These are phyloP conservation scores for Radiomyces spectabilis DNA, from an alignment of 192 early-diverging fungal species.

Conservation along the genomic window DNA sequence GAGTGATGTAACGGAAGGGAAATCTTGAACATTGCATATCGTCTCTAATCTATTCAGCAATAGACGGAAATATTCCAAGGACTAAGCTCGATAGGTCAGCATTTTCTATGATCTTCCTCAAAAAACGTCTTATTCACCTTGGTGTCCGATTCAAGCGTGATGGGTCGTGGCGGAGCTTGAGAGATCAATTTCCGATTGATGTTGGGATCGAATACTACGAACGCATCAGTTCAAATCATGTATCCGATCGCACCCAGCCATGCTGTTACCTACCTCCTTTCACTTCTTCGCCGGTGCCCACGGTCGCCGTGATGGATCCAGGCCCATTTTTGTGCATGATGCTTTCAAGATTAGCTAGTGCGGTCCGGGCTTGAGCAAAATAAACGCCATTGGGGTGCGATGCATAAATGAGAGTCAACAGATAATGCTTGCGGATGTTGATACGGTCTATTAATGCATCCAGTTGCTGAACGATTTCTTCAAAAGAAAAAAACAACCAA, in stretches of 20 bases:
- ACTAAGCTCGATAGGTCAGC: no score
- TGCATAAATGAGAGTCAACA: slow-evolving; percentile 35
- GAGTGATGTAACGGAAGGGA: slow-evolving; percentile 32
- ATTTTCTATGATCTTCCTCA: no score
- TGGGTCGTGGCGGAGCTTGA: slow-evolving; percentile 56
- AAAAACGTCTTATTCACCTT: no score
- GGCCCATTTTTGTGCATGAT: slow-evolving; percentile 5
- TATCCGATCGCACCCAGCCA: no score
- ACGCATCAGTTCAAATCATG: background rate
- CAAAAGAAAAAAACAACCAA: background rate
- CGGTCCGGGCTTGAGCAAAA: slow-evolving; percentile 25
- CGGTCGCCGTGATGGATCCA: slow-evolving; percentile 11
- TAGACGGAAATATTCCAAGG: no score
- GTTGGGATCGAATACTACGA: slow-evolving; percentile 47
- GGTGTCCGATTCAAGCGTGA: slow-evolving; percentile 31
- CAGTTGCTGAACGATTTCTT: no score
- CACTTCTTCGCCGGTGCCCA: slow-evolving; percentile 25
- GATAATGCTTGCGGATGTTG: slow-evolving; percentile 27
- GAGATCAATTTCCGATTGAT: slow-evolving; percentile 56
- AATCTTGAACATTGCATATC: no score
- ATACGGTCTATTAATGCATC: no score
- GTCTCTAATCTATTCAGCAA: no score
- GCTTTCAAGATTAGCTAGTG: slow-evolving; percentile 7
- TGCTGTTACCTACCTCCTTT: slow-evolving; percentile 25
- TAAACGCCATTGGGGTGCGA: slow-evolving; percentile 32